Base-by-base conservation (phyloP, 2,329 filamentous ascomycete genomes). In the Onygena corvina region DNA sequence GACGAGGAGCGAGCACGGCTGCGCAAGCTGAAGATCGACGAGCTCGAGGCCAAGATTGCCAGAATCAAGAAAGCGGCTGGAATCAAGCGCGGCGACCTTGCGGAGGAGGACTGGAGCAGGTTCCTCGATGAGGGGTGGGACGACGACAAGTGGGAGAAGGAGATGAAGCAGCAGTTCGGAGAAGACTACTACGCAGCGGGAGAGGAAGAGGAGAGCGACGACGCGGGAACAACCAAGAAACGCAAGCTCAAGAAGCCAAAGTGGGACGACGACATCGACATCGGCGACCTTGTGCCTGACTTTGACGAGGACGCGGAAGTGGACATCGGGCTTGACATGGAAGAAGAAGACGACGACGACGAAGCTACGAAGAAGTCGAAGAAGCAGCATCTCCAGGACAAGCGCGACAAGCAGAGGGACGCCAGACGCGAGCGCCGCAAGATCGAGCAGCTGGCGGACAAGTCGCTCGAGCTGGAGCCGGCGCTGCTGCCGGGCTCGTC, bases 191-290 rank as follows among this genome's bases (percentile, higher is more conserved):
- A 98, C 59, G 84, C 81, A 7, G 76, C 83, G 46, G 67, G 71
- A 8, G 80, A 85, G 9, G 75, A 70, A 2, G 73, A 67, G 5
- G 70, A 69, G 45, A 76, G 70, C 34, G 67, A 68, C 14, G 63
- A 60, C 56, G 52, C 44, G 50, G 61, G 46, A 49, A 47, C 40
- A 2, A 20, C 45, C 9, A 80, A 77, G 61, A 80, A 79, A 56
- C 81, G 76, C 61, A 74, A 74, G 55, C 68, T 76, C 7, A 87
- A 86, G 74, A 94, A 94, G 69, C 87, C 86, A 7, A 85, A 80
- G 54, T 98, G 90, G 84, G 86, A 95, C 59, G 88, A 96, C 60
- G 92, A 98, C 63, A 95, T 98, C 59, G 89, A 96, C 62, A 96
- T 98, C 70, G 87, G 84, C 53, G 90, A 94, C 64, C 75, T 95